Evolutionary conservation across 2,329 filamentous ascomycete genomes (phyloP), one percentile per base, ranked within the genome.

Genomic region (Penicillium sp.): DNA sequence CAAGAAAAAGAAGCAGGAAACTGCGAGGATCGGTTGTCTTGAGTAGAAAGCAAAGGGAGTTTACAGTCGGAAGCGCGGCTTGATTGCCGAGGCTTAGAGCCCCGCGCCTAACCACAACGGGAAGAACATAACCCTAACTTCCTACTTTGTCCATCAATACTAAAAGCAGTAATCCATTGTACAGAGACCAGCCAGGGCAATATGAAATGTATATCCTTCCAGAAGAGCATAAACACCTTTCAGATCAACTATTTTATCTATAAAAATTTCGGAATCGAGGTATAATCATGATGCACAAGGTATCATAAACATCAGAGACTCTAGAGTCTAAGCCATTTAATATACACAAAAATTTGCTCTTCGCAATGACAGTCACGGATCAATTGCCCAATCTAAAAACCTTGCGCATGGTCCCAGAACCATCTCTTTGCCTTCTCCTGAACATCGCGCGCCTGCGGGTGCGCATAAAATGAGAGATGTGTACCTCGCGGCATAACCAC

Each of bases 231-330:
- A 23, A 38, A 33, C n/a, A 28, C 3, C 11, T 23, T 18, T 33
- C 26, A 51, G 24, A 9, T 2, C 12, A 26, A 5, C n/a, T 6
- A 18, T 3, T 24, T 23, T 45, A 18, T 45, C 43, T 63, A 2
- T 42, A 62, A 81, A 65, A 81, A 81, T 64, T 81, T 80, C 69
- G n/a, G n/a, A n/a, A n/a, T n/a, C n/a, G n/a, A n/a, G n/a, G n/a
- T n/a, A n/a, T n/a, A n/a, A n/a, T n/a, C n/a, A n/a, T n/a, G n/a
- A n/a, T n/a, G n/a, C n/a, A n/a, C n/a, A n/a, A n/a, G n/a, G n/a
- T n/a, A n/a, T n/a, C n/a, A n/a, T n/a, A n/a, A n/a, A n/a, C n/a
- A n/a, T n/a, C n/a, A n/a, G n/a, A n/a, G n/a, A n/a, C n/a, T n/a
- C n/a, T n/a, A n/a, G n/a, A n/a, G n/a, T n/a, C n/a, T n/a, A n/a